Percentiles rank a stretch among this genome's conserved stretches.
phyloP scores from a whole-genome alignment of 1,284 basidiomycete species.

The Porodaedalea pini region DNA sequence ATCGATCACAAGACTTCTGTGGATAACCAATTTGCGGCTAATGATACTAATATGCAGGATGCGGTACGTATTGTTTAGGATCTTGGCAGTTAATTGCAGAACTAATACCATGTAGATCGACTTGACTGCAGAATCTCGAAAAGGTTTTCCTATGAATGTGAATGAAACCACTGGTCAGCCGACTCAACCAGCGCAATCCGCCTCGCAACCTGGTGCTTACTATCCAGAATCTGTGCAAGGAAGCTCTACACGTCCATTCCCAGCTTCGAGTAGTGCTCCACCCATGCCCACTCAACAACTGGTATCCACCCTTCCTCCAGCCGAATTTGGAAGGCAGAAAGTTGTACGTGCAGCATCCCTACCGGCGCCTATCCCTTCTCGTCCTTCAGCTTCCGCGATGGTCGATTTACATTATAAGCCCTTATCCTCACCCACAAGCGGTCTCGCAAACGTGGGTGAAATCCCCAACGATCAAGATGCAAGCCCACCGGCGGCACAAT shows the following conservation, averaged over 20 bases:
- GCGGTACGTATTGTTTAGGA: too few species aligned
- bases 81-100: background rate
- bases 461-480: background rate
- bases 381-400: background rate
- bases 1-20: too few species aligned
- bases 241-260: too few species aligned
- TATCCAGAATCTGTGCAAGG: too few species aligned
- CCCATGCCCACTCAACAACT: background rate
- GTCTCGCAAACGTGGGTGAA: background rate
- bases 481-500: background rate
- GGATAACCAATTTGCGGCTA: background rate
- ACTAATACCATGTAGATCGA: background rate
- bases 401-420: background rate
- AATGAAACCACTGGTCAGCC: too few species aligned
- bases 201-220: too few species aligned
- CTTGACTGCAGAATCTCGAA: background rate
- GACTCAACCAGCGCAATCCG: too few species aligned
- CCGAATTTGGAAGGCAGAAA: too few species aligned
- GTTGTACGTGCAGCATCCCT: background rate
- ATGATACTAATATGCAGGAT: too few species aligned
- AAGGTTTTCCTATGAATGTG: background rate
- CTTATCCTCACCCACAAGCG: background rate
- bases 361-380: background rate
- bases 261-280: background rate
- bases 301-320: background rate